Evolutionary conservation across 2,329 filamentous ascomycete species (phyloP).

Genomic region (Zymoseptoria tritici): DNA sequence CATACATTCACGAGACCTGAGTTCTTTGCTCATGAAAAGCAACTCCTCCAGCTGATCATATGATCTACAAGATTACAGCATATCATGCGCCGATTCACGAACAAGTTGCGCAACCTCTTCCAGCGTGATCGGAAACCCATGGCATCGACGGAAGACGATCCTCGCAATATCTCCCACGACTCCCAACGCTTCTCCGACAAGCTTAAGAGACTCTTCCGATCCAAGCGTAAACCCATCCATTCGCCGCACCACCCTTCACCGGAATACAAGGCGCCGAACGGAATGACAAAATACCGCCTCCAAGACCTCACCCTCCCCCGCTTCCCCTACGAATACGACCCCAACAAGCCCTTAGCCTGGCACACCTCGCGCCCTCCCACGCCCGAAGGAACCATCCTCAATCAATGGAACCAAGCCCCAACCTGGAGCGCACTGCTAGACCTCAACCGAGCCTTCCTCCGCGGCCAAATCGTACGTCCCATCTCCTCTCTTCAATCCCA

Average conservation of each 20-base stretch:
- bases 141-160: not conserved
- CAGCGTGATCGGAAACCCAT: not conserved
- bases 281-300: not conserved
- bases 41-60: not conserved
- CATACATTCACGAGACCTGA: not conserved
- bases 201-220: not conserved
- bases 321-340: not conserved
- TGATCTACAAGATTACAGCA: not conserved
- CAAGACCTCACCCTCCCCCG: not conserved
- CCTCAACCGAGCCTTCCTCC: not conserved
- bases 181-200: not conserved
- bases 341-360: not conserved
- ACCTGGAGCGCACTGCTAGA: not conserved
- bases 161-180: not conserved
- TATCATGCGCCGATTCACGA: not conserved
- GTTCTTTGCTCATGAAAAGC: not conserved
- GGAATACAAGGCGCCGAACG: no score
- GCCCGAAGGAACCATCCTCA: not conserved
- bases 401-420: not conserved
- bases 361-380: not conserved
- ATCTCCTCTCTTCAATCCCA: not conserved
- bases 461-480: not conserved
- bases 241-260: no score
- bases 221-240: not conserved
- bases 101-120: not conserved